Base-by-base conservation (phyloP, 257 asterid genomes). In the Jasminum sambac region DNA sequence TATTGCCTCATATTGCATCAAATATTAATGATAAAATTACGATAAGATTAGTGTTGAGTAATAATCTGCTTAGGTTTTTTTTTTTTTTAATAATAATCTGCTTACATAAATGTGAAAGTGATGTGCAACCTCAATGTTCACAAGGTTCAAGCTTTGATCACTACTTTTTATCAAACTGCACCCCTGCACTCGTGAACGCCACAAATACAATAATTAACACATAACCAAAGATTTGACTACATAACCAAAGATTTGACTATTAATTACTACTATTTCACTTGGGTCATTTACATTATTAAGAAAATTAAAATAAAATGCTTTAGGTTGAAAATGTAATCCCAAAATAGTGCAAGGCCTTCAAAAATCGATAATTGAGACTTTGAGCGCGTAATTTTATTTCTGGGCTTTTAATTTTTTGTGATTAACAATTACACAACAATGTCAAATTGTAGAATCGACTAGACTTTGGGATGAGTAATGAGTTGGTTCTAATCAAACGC, bases 91-190 rank as follows among this genome's bases (percentile, higher is more conserved):
- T 12, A 14, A 43, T 11, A 0, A 43, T 1, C 50, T 43, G 14
- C 13, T 11, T 1, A 4, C 50, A 43, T 13, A 11, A 11, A 55
- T 23, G 34, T 55, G 62, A 55, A 55, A 23, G 36, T 17, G 62
- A 21, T 10, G 62, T 21, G 9, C 62, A 21, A 55, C 62, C 36
- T 25, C 36, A 16, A 38, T 17, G 52, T 74, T 75, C 76, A 74
- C 70, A 64, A 55, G 78, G 8, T 41, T 60, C 77, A 73, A 76
- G 68, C 76, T 67, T 41, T 64, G 86, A 79, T 79, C 55, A 38
- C 60, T 79, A 79, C 84, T 63, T 79, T 69, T 37, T 60, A 82
- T 76, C 86, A 68, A 66, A 76, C 70, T 39, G 68, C 60, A 67
- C 17, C 19, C 34, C 58, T 40, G 36, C 68, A 62, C 25, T 50